These are phyloP conservation scores for Dalbergia cochinchinensis DNA, from an alignment of 306 rosid species.

Conservation along the genomic window DNA sequence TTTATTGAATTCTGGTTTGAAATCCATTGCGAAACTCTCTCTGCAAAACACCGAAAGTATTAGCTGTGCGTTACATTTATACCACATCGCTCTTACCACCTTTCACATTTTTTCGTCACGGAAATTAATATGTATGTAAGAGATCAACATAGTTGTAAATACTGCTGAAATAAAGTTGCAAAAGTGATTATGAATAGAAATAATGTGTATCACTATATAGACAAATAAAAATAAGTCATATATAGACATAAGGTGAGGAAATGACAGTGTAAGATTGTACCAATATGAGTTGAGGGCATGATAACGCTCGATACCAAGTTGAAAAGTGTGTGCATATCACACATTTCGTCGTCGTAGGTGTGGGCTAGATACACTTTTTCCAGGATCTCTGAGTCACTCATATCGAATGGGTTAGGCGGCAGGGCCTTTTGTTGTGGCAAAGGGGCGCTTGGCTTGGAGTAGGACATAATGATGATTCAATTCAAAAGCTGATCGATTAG, in stretches of 20 bases:
- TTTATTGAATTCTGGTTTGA: constrained; percentile 16
- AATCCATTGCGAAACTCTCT: not conserved
- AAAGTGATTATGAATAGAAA: not conserved
- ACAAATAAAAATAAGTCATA: too few relatives aligned
- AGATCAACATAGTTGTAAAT: too few relatives aligned
- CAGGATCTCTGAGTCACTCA: constrained; percentile 24
- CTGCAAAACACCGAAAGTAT: not conserved
- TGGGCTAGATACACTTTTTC: constrained; percentile 31
- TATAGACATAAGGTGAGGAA: not conserved
- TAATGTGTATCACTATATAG: too few relatives aligned
- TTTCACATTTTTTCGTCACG: too few relatives aligned
- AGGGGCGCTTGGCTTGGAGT: not conserved
- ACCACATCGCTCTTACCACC: too few relatives aligned
- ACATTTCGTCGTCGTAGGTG: constrained; percentile 34
- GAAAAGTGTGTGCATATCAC: constrained; percentile 9
- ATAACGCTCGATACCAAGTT: constrained; percentile 17
- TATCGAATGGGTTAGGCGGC: constrained; percentile 3
- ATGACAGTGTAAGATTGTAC: not conserved
- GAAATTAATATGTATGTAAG: too few relatives aligned
- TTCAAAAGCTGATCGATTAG: not conserved
- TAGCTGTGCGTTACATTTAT: not conserved
- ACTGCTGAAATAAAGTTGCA: too few relatives aligned
- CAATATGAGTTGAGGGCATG: not conserved
- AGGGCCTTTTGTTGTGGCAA: constrained; percentile 24
- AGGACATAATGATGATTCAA: constrained; percentile 6